phyloP scores from a whole-genome alignment of 495 filamentous ascomycete genomes.

The Penicillium salamii region DNA sequence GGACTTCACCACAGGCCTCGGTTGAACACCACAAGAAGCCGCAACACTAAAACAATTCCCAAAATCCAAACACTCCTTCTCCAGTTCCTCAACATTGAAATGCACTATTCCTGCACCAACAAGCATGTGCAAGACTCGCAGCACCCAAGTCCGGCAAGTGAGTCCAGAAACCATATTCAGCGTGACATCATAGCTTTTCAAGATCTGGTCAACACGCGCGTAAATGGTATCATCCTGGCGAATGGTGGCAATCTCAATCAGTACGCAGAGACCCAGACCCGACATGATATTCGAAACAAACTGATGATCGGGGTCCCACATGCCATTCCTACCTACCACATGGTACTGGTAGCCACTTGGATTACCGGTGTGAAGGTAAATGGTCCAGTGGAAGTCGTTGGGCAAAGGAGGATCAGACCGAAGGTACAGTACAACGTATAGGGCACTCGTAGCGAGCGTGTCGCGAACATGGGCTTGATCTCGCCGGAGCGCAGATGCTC shows the following conservation, averaged over 20 bases:
- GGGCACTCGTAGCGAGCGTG: not conserved
- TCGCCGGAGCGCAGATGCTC: not conserved
- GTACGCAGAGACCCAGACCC: not conserved
- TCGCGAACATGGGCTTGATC: not conserved
- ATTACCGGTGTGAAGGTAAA: slow-evolving; percentile 3
- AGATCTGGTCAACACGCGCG: not conserved
- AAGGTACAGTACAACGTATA: not conserved
- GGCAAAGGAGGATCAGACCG: slow-evolving; percentile 3
- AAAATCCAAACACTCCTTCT: slow-evolving; percentile 1
- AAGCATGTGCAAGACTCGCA: not conserved
- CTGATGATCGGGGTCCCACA: not conserved
- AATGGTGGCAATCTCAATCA: not conserved
- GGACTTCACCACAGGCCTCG: not conserved
- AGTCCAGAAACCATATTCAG: not conserved
- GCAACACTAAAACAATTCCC: not conserved
- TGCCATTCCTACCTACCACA: not conserved
- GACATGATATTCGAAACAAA: not conserved
- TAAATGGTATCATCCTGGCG: not conserved
- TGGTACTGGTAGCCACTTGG: not conserved
- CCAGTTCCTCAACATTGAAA: not conserved
- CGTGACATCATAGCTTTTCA: not conserved
- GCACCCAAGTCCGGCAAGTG: not conserved
- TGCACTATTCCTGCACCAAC: not conserved
- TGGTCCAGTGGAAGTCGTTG: slow-evolving; percentile 2
- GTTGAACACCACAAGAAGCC: not conserved